Conservation (phyloP, 106 monocot species). For the Dendrobium catenatum region DNA sequence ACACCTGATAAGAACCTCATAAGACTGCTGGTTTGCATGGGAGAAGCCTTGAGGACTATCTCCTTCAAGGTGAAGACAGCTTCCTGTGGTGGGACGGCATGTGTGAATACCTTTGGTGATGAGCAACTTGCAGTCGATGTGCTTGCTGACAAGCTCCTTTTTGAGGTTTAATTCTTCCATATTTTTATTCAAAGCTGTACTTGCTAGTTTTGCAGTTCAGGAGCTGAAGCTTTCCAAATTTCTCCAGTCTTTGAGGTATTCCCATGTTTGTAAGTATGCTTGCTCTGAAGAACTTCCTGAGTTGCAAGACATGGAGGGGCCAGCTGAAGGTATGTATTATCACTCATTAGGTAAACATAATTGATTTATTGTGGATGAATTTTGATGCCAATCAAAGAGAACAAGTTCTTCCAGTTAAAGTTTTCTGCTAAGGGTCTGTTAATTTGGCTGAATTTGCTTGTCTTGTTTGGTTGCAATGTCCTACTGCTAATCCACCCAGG, state of each 20-base stretch:
- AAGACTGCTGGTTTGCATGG: conserved; percentile 83
- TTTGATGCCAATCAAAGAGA: background rate
- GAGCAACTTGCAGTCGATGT: conserved; percentile 95
- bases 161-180: conserved; percentile 40
- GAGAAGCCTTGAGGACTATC: conserved; percentile 89
- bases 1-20: conserved; percentile 91
- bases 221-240: background rate
- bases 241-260: conserved; percentile 68
- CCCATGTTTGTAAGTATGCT: conserved; percentile 96
- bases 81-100: conserved; percentile 87
- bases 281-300: conserved; percentile 98
- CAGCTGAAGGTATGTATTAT: conserved; percentile 51
- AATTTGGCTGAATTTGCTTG: background rate
- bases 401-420: background rate
- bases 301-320: conserved; percentile 96
- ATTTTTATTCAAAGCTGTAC: background rate
- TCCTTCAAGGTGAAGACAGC: conserved; percentile 95
- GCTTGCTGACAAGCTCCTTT: conserved; percentile 93
- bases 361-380: background rate
- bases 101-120: conserved; percentile 91
- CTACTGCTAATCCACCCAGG: background rate
- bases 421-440: background rate
- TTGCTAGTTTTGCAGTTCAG: background rate
- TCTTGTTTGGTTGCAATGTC: background rate
- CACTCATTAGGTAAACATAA: background rate